Evolutionary conservation across 139 green algal species (phyloP).

Genomic region (Chlorella vulgaris): DNA sequence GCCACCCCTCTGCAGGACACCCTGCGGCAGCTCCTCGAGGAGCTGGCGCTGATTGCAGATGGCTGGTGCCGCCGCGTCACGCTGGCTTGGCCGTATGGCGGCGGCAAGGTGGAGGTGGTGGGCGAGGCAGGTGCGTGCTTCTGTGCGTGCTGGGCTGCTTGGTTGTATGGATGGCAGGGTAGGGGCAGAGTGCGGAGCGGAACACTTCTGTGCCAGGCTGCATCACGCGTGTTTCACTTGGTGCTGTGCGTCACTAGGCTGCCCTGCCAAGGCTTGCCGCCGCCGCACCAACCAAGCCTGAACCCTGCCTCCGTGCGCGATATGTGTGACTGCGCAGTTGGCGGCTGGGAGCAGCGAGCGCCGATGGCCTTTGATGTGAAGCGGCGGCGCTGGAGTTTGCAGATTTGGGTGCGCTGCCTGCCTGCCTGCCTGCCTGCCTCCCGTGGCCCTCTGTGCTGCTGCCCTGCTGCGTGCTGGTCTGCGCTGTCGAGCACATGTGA

Average conservation of each 20-base stretch:
- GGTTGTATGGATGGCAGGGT: no score
- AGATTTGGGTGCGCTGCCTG: constrained; percentile 35
- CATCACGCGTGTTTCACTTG: no score
- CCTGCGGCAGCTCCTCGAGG: constrained; percentile 51
- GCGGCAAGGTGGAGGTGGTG: constrained; percentile 64
- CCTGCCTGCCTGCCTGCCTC: background rate
- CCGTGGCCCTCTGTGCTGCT: no score
- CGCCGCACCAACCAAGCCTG: no score
- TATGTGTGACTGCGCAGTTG: constrained; percentile 57
- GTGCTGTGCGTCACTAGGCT: no score
- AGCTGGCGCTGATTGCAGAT: constrained; percentile 47
- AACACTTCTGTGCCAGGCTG: no score
- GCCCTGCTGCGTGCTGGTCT: no score
- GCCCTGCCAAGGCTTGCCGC: background rate
- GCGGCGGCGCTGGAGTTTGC: constrained; percentile 38
- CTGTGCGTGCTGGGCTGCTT: background rate
- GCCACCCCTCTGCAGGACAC: constrained; percentile 1
- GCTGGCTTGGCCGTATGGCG: constrained; percentile 77
- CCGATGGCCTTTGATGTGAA: constrained; percentile 51
- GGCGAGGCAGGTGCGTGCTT: constrained; percentile 52
- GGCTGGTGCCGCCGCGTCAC: constrained; percentile 48
- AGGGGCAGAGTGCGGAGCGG: no score
- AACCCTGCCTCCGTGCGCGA: background rate
- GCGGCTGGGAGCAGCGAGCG: constrained; percentile 65
- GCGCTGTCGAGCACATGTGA: background rate